Evolutionary conservation across 192 early-diverging fungal species (phyloP).

Genomic region (Globomyces pollinis-pini): DNA sequence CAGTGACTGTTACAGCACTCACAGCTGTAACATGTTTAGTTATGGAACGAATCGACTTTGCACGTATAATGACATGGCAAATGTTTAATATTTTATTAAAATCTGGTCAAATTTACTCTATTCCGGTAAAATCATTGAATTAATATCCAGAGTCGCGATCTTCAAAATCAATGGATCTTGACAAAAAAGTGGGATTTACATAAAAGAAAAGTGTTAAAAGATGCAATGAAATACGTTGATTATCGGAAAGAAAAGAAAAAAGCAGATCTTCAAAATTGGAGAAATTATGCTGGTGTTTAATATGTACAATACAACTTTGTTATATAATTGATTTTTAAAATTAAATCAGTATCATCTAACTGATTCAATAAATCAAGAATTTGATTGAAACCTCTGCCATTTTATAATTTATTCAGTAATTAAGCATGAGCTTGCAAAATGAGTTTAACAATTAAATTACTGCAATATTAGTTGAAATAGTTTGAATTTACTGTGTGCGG

Average conservation of each 20-base stretch:
- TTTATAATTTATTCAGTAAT: too few species aligned
- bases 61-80: neutral
- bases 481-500: too few species aligned
- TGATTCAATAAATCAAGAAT: too few species aligned
- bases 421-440: too few species aligned
- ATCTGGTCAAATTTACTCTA: neutral
- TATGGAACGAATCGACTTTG: slow-evolving; percentile 2
- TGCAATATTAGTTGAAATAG: too few species aligned
- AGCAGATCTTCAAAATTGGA: slow-evolving; percentile 40
- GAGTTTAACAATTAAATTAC: too few species aligned
- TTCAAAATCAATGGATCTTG: slow-evolving; percentile 18
- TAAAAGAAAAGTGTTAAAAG: slow-evolving; percentile 12
- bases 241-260: slow-evolving; percentile 14
- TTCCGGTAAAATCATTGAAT: neutral
- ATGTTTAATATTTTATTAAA: neutral
- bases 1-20: neutral
- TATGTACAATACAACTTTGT: too few species aligned
- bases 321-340: too few species aligned
- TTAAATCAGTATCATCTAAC: too few species aligned
- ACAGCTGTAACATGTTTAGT: neutral
- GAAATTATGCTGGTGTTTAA: too few species aligned
- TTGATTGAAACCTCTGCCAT: too few species aligned
- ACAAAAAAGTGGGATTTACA: slow-evolving; percentile 16
- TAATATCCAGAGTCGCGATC: neutral
- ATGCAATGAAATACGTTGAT: neutral